phyloP scores from a whole-genome alignment of 768 basidiomycete species.

The Suillus subalutaceus region DNA sequence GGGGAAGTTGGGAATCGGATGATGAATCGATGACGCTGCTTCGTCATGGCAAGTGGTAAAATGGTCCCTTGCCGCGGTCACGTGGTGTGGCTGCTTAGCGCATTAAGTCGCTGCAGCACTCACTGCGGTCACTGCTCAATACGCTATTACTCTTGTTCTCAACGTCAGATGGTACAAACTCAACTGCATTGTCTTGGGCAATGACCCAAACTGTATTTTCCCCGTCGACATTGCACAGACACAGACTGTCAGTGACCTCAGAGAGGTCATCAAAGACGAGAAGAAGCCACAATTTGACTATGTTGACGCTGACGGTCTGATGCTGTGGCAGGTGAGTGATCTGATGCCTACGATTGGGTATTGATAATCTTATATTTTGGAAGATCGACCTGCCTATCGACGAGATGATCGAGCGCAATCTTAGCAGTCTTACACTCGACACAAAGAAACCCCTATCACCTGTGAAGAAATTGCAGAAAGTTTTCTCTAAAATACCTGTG shows the following conservation, averaged over 20 bases:
- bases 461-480: not conserved
- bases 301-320: not conserved
- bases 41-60: too few species aligned
- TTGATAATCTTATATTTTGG: not conserved
- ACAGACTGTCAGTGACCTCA: not conserved
- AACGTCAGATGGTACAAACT: too few species aligned
- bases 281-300: not conserved
- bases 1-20: too few species aligned
- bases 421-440: not conserved
- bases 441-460: not conserved
- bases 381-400: not conserved
- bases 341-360: not conserved
- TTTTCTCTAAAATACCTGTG: not conserved
- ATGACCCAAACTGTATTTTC: too few species aligned
- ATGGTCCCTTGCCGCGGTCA: too few species aligned
- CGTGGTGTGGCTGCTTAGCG: too few species aligned
- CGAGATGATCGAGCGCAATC: not conserved
- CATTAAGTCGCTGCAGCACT: too few species aligned
- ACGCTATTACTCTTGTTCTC: too few species aligned
- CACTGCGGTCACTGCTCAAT: too few species aligned
- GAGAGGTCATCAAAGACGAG: not conserved
- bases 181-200: too few species aligned
- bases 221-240: constrained; percentile 4
- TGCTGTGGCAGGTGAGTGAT: not conserved
- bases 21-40: too few species aligned